Base-by-base conservation (phyloP, 441 rosid species). In the Breynia disticha region DNA sequence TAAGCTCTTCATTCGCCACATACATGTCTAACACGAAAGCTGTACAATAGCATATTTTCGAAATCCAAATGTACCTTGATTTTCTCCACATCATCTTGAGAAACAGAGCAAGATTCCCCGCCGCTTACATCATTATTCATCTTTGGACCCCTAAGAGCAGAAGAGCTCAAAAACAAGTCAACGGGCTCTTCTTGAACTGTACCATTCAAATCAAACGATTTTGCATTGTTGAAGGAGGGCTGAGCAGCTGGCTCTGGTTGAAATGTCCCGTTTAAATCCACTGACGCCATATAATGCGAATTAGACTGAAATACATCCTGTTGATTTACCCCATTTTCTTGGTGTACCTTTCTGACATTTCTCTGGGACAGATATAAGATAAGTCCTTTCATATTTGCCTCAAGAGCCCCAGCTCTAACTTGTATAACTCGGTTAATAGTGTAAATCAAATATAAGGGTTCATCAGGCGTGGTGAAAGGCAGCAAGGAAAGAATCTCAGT, bases 381-480 rank as follows among this genome's bases (percentile, higher is more conserved):
- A 52, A 77, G 68, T 37, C 84, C 90, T 74, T 86, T 95, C 85
- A 87, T 63, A 73, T 87, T 87, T 65, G 97, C 94, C 80, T 95
- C 97, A 32, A 87, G 68, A 49, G 95, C 84, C 49, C 97, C 99
- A 49, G 90, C 90, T 62, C 97, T 80, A 55, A 90, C 91, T 79
- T 90, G 99, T 60, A 86, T 74, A 57, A 95, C 75, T 73, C 97
- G 86, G 74, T 90, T 95, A 72, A 90, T 84, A 21, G 93, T 49
- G 63, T 90, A 90, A 50, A 95, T 73, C 76, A 95, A 73, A 80
- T 95, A 87, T 55, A 95, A 93, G 4, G 99, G 98, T 68, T 90
- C 99, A 75, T 95, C 99, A 13, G 94, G 97, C 43, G 71, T 58
- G 48, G 99, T 79, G 71, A 90, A 90, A 38, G 99, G 98, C 61